Evolutionary conservation across 2,329 filamentous ascomycete species (phyloP), one percentile per base, ranked within the genome.

Genomic region (Arthroderma uncinatum): DNA sequence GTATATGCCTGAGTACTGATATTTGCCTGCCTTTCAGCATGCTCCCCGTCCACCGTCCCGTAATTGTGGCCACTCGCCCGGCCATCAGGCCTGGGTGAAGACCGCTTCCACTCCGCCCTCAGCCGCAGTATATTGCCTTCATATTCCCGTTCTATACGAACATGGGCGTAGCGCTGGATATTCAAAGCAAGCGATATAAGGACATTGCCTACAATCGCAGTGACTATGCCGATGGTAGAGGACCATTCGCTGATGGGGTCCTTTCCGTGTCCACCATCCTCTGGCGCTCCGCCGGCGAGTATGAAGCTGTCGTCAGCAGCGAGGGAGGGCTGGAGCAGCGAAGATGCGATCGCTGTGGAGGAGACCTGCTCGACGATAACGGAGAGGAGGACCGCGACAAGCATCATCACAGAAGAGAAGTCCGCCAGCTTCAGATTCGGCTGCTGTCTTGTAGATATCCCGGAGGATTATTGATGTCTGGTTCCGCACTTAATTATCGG

Each of bases 111-210:
- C n/a, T 79, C 76, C 54, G 78, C 75, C 62, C 75, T 79, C 44
- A 79, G 78, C 50, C 76, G 78, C 60, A 79, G 76, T 54, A 80
- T 79, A 48, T 79, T 74, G 60, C 81, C 79, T 48, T 80, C 77
- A 63, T 80, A 82, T 69, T 91, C 84, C 64, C 84, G 80, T 61
- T 89, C 83, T 60, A 98, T 79, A 57, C 86, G 82, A 58, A 93
- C 89, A 68, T 98, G 93, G 34, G 93, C 92, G 70, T 97, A 97
- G 62, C 93, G 84, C 73, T 98, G 93, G 53, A 94, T 92, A 68
- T 98, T 98, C 60, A 98, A 82, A 10, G 93, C 93, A 61, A 98
- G 84, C 0, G 92, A 95, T 63, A 98, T 97, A 55, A 98, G 80
- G 34, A 96, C 77, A 67, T 98, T 98, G 57, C 93, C 93, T 54